Base-by-base conservation (phyloP, 768 basidiomycete genomes). In the Lactarius vividus region DNA sequence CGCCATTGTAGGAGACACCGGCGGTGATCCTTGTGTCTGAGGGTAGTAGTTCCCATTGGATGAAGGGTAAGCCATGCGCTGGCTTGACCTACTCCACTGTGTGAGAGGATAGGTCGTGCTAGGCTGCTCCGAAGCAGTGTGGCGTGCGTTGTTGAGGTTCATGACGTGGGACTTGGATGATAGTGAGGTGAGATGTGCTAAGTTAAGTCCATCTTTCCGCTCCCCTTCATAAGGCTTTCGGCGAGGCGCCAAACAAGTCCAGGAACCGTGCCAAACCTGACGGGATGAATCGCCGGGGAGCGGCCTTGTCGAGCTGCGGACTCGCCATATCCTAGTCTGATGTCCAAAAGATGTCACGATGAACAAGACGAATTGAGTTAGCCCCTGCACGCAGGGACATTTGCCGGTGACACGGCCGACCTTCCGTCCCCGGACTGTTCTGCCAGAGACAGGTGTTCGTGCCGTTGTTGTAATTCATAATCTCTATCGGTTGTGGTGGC, bases 321-420 rank as follows among this genome's bases (percentile, higher is more conserved):
- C 62, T 56, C 16, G 69, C 65, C 60, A 57, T 61, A 63, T 42
- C 44, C 53, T 52, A 55, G 66, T 62, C 53, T 63, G 52, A 23
- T 18, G 61, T 60, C 67, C 53, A 44, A 63, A 33, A 33, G 35
- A 58, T 69, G 68, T 57, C 68, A 64, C 40, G 63, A 46, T 67
- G 69, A 23, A 63, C 46, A 53, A 55, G 62, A 69, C 69, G 62
- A 68, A 70, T 70, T 65, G 61, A 69, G 69, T 69, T 64, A 70
- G 62, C 31, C 37, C 61, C 59, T 57, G 52, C 59, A 42, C 55
- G 53, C 69, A 68, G 56, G 67, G 67, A 64, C 60, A 28, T 29
- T 40, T 65, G 56, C 59, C 61, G 62, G 18, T 69, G 55, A 68
- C 62, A 69, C 49, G 66, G 62, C 66, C 59, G 59, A 58, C 49